A percentile compares a stretch with the other conserved stretches of the same genome.
phyloP scores from a whole-genome alignment of 2,329 filamentous ascomycete species.

The Eutypa lata region DNA sequence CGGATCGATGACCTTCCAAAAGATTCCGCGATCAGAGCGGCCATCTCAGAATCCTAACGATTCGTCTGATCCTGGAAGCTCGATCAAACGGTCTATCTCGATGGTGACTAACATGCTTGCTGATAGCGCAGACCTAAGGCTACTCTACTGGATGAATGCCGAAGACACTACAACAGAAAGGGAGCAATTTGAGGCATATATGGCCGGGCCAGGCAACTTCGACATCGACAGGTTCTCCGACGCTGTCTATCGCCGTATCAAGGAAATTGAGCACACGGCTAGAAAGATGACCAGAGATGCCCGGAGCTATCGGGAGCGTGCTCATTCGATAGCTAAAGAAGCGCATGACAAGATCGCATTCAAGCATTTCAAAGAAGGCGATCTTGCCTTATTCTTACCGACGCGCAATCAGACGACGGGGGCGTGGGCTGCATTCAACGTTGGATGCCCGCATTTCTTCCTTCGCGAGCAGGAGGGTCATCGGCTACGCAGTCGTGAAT shows the following conservation, averaged over 20 bases:
- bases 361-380: constrained; percentile 92
- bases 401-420: constrained; percentile 92
- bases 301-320: constrained; percentile 81
- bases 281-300: constrained; percentile 92
- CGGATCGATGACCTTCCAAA: constrained; percentile 71
- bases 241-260: constrained; percentile 81
- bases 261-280: constrained; percentile 88
- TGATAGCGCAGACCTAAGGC: constrained; percentile 65
- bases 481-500: constrained; percentile 79
- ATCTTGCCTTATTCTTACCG: constrained; percentile 88
- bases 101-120: constrained; percentile 52
- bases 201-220: constrained; percentile 72
- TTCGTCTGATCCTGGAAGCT: constrained; percentile 53
- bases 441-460: constrained; percentile 96
- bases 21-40: constrained; percentile 60
- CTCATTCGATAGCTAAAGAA: constrained; percentile 76
- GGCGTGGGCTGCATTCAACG: constrained; percentile 97
- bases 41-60: constrained; percentile 55
- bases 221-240: constrained; percentile 83
- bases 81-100: constrained; percentile 52
- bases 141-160: constrained; percentile 80
- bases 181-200: constrained; percentile 70
- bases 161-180: constrained; percentile 64
- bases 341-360: constrained; percentile 96
- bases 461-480: constrained; percentile 89